A percentile compares a stretch with the other conserved stretches of the same genome.
Conservation (phyloP, 2,329 filamentous ascomycete genomes). For the Sporothrix brasiliensis region DNA sequence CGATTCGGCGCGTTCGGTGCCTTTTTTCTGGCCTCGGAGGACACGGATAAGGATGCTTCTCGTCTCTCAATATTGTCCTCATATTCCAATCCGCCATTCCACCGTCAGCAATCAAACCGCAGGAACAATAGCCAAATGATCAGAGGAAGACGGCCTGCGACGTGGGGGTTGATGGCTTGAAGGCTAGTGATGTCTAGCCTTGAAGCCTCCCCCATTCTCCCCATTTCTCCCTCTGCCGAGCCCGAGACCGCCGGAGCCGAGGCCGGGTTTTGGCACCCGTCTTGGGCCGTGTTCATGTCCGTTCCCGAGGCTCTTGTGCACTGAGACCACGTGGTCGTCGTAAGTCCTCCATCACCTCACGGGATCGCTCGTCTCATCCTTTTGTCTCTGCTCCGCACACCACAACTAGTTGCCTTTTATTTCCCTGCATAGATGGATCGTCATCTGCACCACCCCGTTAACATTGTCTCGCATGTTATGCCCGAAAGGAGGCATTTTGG, state of each 20-base stretch:
- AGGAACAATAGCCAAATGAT: not conserved
- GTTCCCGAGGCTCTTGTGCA: not conserved
- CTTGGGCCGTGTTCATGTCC: not conserved
- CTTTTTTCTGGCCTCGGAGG: not conserved
- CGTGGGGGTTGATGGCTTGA: not conserved
- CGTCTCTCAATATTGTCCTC: no score
- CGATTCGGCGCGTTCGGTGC: not conserved
- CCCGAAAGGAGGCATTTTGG: not conserved
- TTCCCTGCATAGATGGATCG: not conserved
- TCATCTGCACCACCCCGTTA: not conserved
- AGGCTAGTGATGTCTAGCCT: no score
- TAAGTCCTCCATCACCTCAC: not conserved
- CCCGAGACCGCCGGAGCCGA: conserved; percentile 8
- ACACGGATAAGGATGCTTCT: not conserved
- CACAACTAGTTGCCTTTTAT: no score
- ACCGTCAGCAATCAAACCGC: conserved; percentile 4
- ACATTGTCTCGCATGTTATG: not conserved
- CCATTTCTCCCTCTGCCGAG: conserved; percentile 10
- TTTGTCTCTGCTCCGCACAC: not conserved
- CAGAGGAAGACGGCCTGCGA: not conserved
- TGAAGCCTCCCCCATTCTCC: not conserved
- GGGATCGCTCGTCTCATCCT: not conserved
- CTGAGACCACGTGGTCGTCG: no score
- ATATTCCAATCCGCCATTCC: not conserved
- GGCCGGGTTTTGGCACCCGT: not conserved